A percentile compares a stretch with the other conserved stretches of the same genome.
These are phyloP conservation scores for Cenchrus americanus DNA, from an alignment of 176 grass and related monocot genomes.

Conservation along the genomic window DNA sequence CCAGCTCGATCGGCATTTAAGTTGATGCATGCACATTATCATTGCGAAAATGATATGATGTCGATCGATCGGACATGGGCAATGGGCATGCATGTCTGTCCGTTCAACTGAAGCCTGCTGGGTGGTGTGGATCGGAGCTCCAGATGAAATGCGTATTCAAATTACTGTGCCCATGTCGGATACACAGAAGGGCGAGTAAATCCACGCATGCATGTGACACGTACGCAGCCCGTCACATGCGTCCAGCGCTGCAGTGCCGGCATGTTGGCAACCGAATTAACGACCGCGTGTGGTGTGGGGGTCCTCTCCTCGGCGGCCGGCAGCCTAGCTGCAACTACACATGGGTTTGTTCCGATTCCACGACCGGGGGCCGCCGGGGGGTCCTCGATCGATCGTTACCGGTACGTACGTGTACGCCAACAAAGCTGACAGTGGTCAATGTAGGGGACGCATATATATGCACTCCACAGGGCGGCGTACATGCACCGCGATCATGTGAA, in stretches of 20 bases:
- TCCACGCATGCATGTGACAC: not conserved
- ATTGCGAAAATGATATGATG: not conserved
- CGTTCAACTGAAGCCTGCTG: too few species aligned
- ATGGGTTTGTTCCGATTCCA: slow-evolving; percentile 44
- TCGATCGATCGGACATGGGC: too few species aligned
- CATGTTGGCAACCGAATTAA: slow-evolving; percentile 45
- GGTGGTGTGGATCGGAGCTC: too few species aligned
- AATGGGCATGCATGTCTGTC: too few species aligned
- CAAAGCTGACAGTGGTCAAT: slow-evolving; percentile 44
- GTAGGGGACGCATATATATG: not conserved
- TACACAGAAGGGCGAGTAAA: too few species aligned
- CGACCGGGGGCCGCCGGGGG: not conserved
- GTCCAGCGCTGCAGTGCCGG: not conserved
- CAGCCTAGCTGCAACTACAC: not conserved
- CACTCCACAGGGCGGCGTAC: not conserved
- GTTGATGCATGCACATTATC: not conserved
- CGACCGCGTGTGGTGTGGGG: slow-evolving; percentile 10
- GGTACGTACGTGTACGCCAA: not conserved
- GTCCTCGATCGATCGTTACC: too few species aligned
- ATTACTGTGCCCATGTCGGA: not conserved
- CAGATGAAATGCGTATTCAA: not conserved
- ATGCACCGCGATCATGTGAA: slow-evolving; percentile 20
- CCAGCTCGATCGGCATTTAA: not conserved
- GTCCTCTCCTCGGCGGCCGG: not conserved
- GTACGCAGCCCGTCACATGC: slow-evolving; percentile 16